Conservation (phyloP, 306 rosid genomes). For the Quercus rubra region DNA sequence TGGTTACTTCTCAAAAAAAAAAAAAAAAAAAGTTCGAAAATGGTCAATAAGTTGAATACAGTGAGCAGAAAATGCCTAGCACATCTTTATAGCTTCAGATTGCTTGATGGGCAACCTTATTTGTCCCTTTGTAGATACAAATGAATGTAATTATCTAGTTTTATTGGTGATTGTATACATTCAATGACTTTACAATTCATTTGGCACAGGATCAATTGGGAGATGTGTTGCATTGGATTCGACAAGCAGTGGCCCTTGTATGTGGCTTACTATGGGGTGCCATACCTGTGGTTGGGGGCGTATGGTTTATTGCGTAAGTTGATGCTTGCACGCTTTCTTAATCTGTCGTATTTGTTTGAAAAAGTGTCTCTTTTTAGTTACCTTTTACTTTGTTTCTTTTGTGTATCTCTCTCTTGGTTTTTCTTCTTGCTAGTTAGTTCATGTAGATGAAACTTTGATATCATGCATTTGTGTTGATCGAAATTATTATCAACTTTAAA, state of each 20-base stretch:
- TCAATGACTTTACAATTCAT: neutral
- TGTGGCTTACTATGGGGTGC: conserved; percentile 90
- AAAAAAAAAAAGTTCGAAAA: neutral
- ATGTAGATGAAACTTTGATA: neutral
- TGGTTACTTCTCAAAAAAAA: neutral
- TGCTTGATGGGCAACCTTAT: neutral
- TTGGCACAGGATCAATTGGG: conserved; percentile 84
- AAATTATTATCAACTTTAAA: neutral
- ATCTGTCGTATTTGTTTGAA: neutral
- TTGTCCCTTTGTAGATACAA: neutral
- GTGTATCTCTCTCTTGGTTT: neutral
- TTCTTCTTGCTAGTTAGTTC: neutral
- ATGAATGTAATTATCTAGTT: neutral
- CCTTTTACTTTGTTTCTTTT: neutral
- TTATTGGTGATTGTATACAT: neutral
- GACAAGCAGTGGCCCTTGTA: conserved; percentile 70
- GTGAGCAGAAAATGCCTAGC: conserved; percentile 1
- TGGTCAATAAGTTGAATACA: neutral
- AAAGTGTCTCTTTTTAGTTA: neutral
- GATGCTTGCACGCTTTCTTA: neutral
- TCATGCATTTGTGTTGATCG: neutral
- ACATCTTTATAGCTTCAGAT: neutral
- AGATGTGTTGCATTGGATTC: conserved; percentile 97
- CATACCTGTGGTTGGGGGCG: conserved; percentile 88
- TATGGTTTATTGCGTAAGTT: conserved; percentile 93